phyloP scores from a whole-genome alignment of 805 yeast species.

The Kluyveromyces lactis region DNA sequence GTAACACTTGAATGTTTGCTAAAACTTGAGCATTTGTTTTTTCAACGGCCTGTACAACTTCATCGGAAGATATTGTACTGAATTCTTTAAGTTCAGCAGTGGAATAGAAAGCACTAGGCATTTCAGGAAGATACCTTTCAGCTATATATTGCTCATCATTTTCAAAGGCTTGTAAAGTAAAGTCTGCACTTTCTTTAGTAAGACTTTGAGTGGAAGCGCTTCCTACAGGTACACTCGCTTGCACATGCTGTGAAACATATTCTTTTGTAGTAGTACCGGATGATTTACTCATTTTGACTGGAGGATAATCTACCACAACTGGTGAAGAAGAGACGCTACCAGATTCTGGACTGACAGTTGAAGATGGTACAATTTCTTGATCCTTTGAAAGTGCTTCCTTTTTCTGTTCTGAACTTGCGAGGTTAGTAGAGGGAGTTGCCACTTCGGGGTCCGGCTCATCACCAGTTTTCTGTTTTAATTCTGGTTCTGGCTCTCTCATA shows the following conservation, averaged over 20 bases:
- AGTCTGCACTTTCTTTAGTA: neutral
- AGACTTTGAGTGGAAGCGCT: neutral
- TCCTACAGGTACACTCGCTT: neutral
- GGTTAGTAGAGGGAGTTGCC: too few species aligned
- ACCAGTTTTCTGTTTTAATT: too few species aligned
- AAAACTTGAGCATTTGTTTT: conserved; percentile 19
- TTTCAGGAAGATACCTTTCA: conserved; percentile 15
- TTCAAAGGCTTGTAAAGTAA: conserved; percentile 23
- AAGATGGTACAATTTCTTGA: too few species aligned
- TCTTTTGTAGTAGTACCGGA: neutral
- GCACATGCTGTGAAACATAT: neutral
- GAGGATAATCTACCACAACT: too few species aligned
- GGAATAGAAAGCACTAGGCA: conserved; percentile 14
- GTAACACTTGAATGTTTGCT: conserved; percentile 29
- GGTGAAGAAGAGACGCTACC: too few species aligned
- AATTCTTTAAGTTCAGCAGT: conserved; percentile 14
- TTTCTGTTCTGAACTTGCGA: too few species aligned
- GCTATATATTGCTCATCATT: conserved; percentile 28
- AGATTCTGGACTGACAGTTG: too few species aligned
- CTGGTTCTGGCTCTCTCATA: too few species aligned
- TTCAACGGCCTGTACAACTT: conserved; percentile 15
- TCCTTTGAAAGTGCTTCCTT: too few species aligned
- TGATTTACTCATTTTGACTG: too few species aligned
- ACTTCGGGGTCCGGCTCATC: too few species aligned
- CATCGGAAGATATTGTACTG: conserved; percentile 11